Conservation (phyloP, 352 stramenopile genomes). For the Globisporangium okanoganense region DNA sequence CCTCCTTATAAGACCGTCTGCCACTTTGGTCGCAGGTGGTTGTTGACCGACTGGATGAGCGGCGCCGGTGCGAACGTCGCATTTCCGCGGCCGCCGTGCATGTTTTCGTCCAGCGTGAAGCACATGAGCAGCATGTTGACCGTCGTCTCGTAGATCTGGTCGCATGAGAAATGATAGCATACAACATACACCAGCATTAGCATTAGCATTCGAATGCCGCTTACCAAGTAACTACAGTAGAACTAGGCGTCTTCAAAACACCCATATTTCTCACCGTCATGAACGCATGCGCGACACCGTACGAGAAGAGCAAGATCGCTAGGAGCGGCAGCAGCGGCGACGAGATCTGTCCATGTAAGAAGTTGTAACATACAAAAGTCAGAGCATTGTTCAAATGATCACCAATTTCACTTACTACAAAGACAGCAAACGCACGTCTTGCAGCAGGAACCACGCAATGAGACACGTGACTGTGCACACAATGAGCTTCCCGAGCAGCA, state of each 20-base stretch:
- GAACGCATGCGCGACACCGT: slow-evolving; percentile 73
- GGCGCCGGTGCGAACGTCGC: slow-evolving; percentile 52
- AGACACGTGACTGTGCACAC: slow-evolving; percentile 68
- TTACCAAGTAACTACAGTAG: background rate
- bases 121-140: slow-evolving; percentile 85
- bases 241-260: background rate
- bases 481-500: slow-evolving; percentile 53
- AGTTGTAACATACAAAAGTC: background rate
- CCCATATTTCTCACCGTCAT: slow-evolving; percentile 77
- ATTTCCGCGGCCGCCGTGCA: slow-evolving; percentile 75
- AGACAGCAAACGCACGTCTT: slow-evolving; percentile 33
- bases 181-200: background rate
- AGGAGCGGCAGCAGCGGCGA: slow-evolving; percentile 66
- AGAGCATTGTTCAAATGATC: too few species aligned
- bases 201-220: background rate
- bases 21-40: slow-evolving; percentile 82
- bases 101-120: slow-evolving; percentile 82
- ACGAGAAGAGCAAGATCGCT: slow-evolving; percentile 68
- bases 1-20: slow-evolving; percentile 35
- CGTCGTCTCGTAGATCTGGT: slow-evolving; percentile 80
- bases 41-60: slow-evolving; percentile 72
- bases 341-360: slow-evolving; percentile 24
- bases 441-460: slow-evolving; percentile 66
- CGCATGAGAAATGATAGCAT: background rate
- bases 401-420: background rate